Conservation (phyloP, 306 rosid genomes). For the Malus asiatica region DNA sequence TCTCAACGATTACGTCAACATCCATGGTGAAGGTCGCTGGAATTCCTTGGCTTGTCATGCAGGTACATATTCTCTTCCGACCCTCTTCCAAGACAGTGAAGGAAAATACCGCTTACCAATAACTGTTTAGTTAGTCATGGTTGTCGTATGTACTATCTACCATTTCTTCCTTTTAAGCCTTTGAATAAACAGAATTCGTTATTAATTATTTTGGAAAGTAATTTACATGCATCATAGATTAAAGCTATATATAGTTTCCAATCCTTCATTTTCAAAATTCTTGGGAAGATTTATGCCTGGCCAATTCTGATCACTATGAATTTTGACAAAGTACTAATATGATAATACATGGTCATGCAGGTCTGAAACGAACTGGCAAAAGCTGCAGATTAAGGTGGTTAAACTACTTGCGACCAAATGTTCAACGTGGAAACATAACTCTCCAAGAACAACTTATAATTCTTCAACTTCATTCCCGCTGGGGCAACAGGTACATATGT, state of each 20-base stretch:
- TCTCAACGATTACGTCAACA: slow-evolving; percentile 19
- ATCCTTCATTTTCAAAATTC: background rate
- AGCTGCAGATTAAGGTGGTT: slow-evolving; percentile 49
- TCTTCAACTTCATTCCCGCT: slow-evolving; percentile 38
- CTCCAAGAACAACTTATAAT: slow-evolving; percentile 48
- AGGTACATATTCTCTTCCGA: slow-evolving; percentile 9
- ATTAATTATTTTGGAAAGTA: too few species aligned
- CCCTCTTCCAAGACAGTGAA: background rate
- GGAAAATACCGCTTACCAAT: background rate
- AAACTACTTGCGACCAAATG: slow-evolving; percentile 39
- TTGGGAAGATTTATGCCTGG: background rate
- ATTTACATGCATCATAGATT: too few species aligned
- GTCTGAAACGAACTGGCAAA: slow-evolving; percentile 39
- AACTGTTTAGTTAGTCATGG: background rate
- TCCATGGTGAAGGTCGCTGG: slow-evolving; percentile 49
- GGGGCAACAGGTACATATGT: slow-evolving; percentile 34
- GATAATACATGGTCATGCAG: background rate
- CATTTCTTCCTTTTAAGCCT: background rate
- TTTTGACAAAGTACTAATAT: background rate
- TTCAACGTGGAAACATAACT: slow-evolving; percentile 34
- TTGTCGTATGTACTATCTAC: background rate
- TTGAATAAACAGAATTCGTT: background rate
- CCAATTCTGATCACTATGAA: background rate
- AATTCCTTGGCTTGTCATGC: slow-evolving; percentile 32
- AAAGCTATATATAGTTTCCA: background rate